Conservation (phyloP, 2,329 filamentous ascomycete genomes). For the Phaeoacremonium minimum region DNA sequence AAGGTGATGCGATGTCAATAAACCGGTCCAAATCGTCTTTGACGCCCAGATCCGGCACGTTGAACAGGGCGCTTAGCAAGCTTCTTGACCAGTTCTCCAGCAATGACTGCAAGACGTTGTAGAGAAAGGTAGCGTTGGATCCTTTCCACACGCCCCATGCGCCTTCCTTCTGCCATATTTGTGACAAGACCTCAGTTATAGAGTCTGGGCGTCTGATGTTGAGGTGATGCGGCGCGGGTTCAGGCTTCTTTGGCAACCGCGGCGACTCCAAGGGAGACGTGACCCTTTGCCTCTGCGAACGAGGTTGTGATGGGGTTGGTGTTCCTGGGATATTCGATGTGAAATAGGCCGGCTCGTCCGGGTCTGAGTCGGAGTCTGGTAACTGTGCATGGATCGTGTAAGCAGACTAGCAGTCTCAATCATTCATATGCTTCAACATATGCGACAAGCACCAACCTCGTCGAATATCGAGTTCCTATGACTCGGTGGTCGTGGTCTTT, state of each 20-base stretch:
- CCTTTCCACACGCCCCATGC: constrained; percentile 93
- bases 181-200: constrained; percentile 78
- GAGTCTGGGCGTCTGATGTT: constrained; percentile 72
- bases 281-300: constrained; percentile 24
- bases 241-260: constrained; percentile 25
- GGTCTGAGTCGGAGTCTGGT: constrained; percentile 64
- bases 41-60: constrained; percentile 78
- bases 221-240: constrained; percentile 55
- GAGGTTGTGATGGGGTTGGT: constrained; percentile 38
- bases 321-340: constrained; percentile 59
- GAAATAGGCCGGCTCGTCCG: constrained; percentile 82
- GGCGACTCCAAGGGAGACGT: constrained; percentile 26
- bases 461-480: no score
- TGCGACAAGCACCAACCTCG: constrained; percentile 17
- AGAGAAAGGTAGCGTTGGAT: constrained; percentile 88
- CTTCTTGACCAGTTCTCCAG: constrained; percentile 90
- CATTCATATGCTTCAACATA: no score
- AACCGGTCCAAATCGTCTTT: constrained; percentile 75
- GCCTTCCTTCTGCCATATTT: constrained; percentile 86
- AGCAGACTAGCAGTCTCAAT: no score
- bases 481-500: constrained; percentile 23
- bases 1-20: constrained; percentile 68
- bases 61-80: constrained; percentile 83
- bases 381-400: no score
- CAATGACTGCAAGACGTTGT: constrained; percentile 79